Conservation (phyloP, 1,139 yeast genomes). For the Hansenula sp. region DNA sequence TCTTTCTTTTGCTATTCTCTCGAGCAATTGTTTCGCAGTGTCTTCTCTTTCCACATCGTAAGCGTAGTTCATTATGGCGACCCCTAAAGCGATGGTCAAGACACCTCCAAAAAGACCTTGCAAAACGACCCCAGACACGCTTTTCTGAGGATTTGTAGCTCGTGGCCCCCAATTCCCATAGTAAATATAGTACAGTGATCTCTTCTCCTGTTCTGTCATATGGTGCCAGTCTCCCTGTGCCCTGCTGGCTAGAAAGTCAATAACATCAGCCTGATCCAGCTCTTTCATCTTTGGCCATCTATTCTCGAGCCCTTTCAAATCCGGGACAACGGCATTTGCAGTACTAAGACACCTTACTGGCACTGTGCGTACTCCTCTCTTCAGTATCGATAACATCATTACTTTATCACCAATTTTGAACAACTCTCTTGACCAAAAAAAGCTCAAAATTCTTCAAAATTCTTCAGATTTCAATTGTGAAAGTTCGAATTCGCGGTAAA, state of each 20-base stretch:
- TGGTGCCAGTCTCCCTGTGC: slow-evolving; percentile 70
- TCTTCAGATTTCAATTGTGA: too few species aligned
- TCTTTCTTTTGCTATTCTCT: neutral
- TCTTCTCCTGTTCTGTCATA: slow-evolving; percentile 77
- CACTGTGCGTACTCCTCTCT: neutral
- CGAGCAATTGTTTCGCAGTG: slow-evolving; percentile 6
- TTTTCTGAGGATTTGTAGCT: slow-evolving; percentile 11
- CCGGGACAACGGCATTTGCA: slow-evolving; percentile 20
- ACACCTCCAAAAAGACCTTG: slow-evolving; percentile 14
- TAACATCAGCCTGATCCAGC: slow-evolving; percentile 55
- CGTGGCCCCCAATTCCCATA: slow-evolving; percentile 97
- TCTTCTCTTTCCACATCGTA: slow-evolving; percentile 17
- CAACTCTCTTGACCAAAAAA: too few species aligned
- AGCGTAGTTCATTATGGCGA: slow-evolving; percentile 16
- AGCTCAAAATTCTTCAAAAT: too few species aligned
- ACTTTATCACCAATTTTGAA: too few species aligned
- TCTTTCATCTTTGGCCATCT: slow-evolving; percentile 57
- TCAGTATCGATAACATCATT: neutral
- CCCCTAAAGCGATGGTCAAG: slow-evolving; percentile 15
- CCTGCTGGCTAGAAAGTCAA: slow-evolving; percentile 53
- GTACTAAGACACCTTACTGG: neutral
- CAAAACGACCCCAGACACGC: slow-evolving; percentile 11
- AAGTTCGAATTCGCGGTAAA: too few species aligned
- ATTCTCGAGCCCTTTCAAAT: slow-evolving; percentile 37
- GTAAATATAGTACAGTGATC: slow-evolving; percentile 84